These are phyloP conservation scores for Amylostereum areolatum DNA, from an alignment of 1,284 basidiomycete genomes.

Conservation along the genomic window DNA sequence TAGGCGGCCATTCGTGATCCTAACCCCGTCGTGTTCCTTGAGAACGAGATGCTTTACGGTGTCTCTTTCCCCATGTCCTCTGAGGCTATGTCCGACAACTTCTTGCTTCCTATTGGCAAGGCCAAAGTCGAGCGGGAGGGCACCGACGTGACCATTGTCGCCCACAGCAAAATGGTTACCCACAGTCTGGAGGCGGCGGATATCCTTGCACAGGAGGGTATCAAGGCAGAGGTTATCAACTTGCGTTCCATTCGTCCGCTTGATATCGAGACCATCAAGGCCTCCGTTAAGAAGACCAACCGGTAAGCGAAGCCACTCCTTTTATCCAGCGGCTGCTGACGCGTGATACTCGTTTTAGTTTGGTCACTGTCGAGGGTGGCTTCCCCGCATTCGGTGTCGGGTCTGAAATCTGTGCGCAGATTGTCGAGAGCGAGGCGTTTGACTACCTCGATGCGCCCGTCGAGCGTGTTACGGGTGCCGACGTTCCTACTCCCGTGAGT, in stretches of 20 bases:
- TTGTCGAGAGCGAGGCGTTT: constrained; percentile 93
- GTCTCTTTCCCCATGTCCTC: constrained; percentile 92
- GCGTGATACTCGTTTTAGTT: constrained; percentile 33
- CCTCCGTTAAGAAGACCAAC: constrained; percentile 98
- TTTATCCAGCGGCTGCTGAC: constrained; percentile 5
- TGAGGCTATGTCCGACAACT: constrained; percentile 94
- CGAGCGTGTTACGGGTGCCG: constrained; percentile 96
- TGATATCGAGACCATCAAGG: constrained; percentile 95
- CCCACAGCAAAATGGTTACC: constrained; percentile 95
- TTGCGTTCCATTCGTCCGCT: constrained; percentile 92
- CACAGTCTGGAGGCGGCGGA: constrained; percentile 93
- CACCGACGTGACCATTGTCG: constrained; percentile 91
- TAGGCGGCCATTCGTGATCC: constrained; percentile 96
- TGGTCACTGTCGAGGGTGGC: constrained; percentile 95
- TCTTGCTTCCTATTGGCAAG: constrained; percentile 95
- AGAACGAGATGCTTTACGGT: constrained; percentile 99
- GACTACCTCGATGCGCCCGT: constrained; percentile 97
- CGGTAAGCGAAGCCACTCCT: constrained; percentile 38
- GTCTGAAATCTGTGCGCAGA: constrained; percentile 95
- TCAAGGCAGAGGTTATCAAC: constrained; percentile 99
- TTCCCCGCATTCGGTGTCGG: constrained; percentile 99
- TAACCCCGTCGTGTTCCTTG: constrained; percentile 97
- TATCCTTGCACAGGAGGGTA: constrained; percentile 88
- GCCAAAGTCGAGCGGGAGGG: constrained; percentile 94
- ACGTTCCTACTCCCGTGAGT: constrained; percentile 92